A percentile compares a stretch with the other conserved stretches of the same genome.
phyloP scores from a whole-genome alignment of 495 filamentous ascomycete genomes.

The Aspergillus avenaceus region DNA sequence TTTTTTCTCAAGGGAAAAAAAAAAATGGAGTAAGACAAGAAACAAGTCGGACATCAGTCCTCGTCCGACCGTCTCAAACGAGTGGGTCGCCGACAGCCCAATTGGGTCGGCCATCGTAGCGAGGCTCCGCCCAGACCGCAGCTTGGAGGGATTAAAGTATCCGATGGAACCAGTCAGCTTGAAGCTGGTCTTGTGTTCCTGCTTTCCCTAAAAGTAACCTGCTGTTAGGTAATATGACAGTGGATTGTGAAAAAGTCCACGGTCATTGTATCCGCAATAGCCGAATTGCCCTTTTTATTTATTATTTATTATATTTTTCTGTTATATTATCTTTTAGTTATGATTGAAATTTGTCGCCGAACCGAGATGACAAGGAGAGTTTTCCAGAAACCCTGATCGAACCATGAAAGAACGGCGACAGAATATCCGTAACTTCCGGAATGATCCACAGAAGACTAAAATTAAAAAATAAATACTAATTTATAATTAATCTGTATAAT shows the following conservation, averaged over 20 bases:
- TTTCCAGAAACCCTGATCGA: constrained; percentile 2
- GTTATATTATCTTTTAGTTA: too few species aligned
- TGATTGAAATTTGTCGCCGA: too few species aligned
- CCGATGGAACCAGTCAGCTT: constrained; percentile 9
- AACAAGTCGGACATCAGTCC: constrained; percentile 3
- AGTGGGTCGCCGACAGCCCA: constrained; percentile 15
- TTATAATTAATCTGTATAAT: too few species aligned
- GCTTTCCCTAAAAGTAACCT: too few species aligned
- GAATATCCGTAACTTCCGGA: not conserved
- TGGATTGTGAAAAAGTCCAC: too few species aligned
- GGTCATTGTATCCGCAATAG: not conserved
- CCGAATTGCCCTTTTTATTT: not conserved
- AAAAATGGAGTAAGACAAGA: not conserved
- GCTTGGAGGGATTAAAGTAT: constrained; percentile 24
- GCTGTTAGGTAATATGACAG: not conserved
- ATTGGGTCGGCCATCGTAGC: constrained; percentile 13
- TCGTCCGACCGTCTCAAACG: constrained; percentile 12
- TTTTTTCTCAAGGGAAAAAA: not conserved
- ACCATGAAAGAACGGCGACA: not conserved
- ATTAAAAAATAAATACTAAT: too few species aligned
- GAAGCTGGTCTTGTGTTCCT: constrained; percentile 8
- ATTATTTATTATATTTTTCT: too few species aligned
- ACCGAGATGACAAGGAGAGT: not conserved
- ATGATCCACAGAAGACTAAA: too few species aligned
- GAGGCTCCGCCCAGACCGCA: constrained; percentile 23